phyloP scores from a whole-genome alignment of 495 filamentous ascomycete genomes.

The Penicillium chermesinum region DNA sequence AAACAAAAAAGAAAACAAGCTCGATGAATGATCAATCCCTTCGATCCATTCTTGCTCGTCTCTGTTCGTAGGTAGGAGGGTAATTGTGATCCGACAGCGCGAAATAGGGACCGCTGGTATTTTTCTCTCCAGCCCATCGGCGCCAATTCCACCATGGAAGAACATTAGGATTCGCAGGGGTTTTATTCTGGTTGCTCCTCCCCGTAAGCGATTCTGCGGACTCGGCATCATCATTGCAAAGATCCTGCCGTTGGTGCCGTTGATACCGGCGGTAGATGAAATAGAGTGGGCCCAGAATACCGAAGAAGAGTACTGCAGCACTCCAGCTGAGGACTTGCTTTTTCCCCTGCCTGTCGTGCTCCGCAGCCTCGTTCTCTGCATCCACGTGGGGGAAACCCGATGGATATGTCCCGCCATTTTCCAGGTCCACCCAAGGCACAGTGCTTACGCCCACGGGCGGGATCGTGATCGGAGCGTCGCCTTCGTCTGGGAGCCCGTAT shows the following conservation, averaged over 20 bases:
- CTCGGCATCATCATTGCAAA: slow-evolving; percentile 9
- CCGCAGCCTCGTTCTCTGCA: not conserved
- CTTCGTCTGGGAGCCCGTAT: slow-evolving; percentile 36
- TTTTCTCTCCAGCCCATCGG: slow-evolving; percentile 21
- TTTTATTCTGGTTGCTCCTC: slow-evolving; percentile 15
- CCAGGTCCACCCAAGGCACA: slow-evolving; percentile 39
- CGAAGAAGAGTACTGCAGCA: slow-evolving; percentile 5
- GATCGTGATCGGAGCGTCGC: slow-evolving; percentile 22
- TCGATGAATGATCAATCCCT: slow-evolving; percentile 1
- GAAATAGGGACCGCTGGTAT: slow-evolving; percentile 21
- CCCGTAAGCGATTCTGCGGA: slow-evolving; percentile 23
- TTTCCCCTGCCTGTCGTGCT: slow-evolving; percentile 5
- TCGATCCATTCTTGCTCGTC: slow-evolving; percentile 11
- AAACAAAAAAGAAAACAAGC: slow-evolving; percentile 4
- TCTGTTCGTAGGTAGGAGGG: slow-evolving; percentile 7
- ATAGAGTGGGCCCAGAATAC: slow-evolving; percentile 8
- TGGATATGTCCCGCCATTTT: slow-evolving; percentile 20
- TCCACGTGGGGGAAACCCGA: slow-evolving; percentile 12
- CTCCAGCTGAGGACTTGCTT: slow-evolving; percentile 11
- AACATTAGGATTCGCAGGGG: not conserved
- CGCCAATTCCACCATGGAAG: slow-evolving; percentile 38
- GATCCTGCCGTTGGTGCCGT: slow-evolving; percentile 6
- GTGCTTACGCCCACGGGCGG: slow-evolving; percentile 36
- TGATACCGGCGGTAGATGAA: slow-evolving; percentile 12
- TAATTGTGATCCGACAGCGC: slow-evolving; percentile 24